Percentiles rank a stretch among this genome's conserved stretches.
Conservation (phyloP, 306 rosid species). For the Alnus glutinosa region DNA sequence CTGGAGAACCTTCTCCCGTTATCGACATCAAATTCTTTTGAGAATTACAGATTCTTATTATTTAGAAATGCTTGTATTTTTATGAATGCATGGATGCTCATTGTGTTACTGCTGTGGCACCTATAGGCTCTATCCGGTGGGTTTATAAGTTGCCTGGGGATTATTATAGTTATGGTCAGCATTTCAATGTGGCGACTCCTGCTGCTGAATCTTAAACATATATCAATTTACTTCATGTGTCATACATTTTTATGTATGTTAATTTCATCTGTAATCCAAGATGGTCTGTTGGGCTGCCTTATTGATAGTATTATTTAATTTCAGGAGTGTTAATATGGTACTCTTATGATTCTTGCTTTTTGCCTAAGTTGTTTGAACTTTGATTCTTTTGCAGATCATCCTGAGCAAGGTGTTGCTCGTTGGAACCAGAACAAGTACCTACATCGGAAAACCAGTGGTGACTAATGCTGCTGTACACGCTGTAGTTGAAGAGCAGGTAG, state of each 20-base stretch:
- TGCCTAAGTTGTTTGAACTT: conserved; percentile 9
- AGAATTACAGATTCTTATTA: neutral
- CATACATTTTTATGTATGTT: neutral
- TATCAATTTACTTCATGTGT: neutral
- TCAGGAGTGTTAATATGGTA: neutral
- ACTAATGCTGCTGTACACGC: conserved; percentile 96
- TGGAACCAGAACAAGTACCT: conserved; percentile 74
- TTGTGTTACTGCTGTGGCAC: neutral
- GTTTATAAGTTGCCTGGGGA: neutral
- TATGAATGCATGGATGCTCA: neutral
- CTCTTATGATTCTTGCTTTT: neutral
- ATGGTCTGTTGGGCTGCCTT: neutral
- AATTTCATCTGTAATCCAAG: neutral
- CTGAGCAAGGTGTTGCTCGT: conserved; percentile 88
- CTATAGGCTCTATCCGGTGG: neutral
- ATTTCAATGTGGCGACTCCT: neutral
- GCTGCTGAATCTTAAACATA: neutral
- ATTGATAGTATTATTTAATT: conserved; percentile 9
- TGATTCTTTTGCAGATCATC: conserved; percentile 57
- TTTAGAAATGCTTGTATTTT: neutral
- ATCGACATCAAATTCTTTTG: neutral
- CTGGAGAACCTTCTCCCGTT: neutral
- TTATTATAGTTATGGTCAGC: neutral
- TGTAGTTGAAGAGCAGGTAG: conserved; percentile 94
- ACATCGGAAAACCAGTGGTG: conserved; percentile 90